Evolutionary conservation across 2,329 filamentous ascomycete genomes (phyloP).

Genomic region (Fonsecaea pugnacius): DNA sequence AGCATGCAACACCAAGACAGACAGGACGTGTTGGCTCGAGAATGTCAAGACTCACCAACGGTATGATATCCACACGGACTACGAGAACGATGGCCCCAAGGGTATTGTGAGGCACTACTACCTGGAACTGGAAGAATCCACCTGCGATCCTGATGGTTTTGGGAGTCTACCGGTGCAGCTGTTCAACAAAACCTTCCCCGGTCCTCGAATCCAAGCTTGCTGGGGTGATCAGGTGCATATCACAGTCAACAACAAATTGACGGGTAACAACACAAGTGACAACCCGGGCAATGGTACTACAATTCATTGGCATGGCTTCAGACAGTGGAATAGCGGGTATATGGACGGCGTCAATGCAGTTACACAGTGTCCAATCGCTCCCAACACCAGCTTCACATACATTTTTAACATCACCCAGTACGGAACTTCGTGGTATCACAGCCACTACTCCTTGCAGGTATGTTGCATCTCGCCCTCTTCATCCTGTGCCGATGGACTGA

Average conservation of each 20-base stretch:
- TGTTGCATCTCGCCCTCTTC: neutral
- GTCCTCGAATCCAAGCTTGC: slow-evolving; percentile 14
- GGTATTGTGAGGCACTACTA: slow-evolving; percentile 12
- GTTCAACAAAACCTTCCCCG: slow-evolving; percentile 8
- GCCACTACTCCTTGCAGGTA: slow-evolving; percentile 49
- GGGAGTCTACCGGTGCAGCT: neutral
- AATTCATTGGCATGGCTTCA: slow-evolving; percentile 15
- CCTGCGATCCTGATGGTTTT: slow-evolving; percentile 9
- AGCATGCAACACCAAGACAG: slow-evolving; percentile 6
- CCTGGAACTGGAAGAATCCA: neutral
- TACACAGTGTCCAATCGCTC: slow-evolving; percentile 57
- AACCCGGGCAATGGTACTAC: slow-evolving; percentile 6
- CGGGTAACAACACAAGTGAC: neutral
- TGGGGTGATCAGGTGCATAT: slow-evolving; percentile 16
- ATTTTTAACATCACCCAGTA: slow-evolving; percentile 60
- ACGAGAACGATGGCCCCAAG: slow-evolving; percentile 3
- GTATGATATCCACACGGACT: slow-evolving; percentile 15
- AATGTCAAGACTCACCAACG: neutral
- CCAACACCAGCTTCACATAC: slow-evolving; percentile 60
- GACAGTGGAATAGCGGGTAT: slow-evolving; percentile 2
- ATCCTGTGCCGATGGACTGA: neutral
- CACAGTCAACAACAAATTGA: slow-evolving; percentile 10
- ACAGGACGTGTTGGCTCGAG: slow-evolving; percentile 12
- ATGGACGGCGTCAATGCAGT: slow-evolving; percentile 36
- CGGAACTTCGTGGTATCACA: slow-evolving; percentile 64